Percentiles rank a stretch among this genome's conserved stretches.
Evolutionary conservation across 1,284 basidiomycete genomes (phyloP).

Genomic region (Puccinia horiana): DNA sequence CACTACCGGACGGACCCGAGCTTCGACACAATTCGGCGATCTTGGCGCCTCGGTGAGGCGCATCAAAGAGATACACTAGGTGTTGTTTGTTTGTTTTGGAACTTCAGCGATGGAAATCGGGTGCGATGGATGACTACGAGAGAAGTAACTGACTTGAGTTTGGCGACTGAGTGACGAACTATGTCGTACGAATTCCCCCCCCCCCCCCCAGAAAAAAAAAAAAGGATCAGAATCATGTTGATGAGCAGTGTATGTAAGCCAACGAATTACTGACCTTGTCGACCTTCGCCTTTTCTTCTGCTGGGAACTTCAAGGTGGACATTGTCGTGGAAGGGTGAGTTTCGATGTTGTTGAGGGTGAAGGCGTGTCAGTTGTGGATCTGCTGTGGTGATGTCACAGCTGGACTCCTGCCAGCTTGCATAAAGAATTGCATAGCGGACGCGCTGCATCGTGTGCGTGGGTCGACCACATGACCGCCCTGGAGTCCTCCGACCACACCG

Average conservation of each 20-base stretch:
- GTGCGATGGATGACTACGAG: not conserved
- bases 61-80: conserved; percentile 27
- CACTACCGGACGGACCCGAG: not conserved
- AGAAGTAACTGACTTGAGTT: conserved; percentile 30
- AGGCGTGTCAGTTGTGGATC: not conserved
- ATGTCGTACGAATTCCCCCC: not conserved
- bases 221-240: not conserved
- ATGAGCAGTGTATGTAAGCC: not conserved
- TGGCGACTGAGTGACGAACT: conserved; percentile 41
- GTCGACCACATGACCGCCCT: too few relatives aligned
- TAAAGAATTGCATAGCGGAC: conserved; percentile 1
- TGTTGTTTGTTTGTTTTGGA: too few relatives aligned
- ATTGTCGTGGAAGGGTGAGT: not conserved
- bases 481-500: too few relatives aligned
- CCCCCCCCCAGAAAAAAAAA: not conserved
- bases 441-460: too few relatives aligned
- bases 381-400: not conserved
- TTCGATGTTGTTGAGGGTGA: not conserved
- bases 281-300: conserved; percentile 38
- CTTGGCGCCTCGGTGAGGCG: conserved; percentile 10
- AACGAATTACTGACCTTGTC: not conserved
- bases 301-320: conserved; percentile 34
- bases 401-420: not conserved
- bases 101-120: not conserved
- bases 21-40: conserved; percentile 27